A percentile compares a stretch with the other conserved stretches of the same genome.
Conservation (phyloP, 352 stramenopile genomes). For the Peronospora tabacina region DNA sequence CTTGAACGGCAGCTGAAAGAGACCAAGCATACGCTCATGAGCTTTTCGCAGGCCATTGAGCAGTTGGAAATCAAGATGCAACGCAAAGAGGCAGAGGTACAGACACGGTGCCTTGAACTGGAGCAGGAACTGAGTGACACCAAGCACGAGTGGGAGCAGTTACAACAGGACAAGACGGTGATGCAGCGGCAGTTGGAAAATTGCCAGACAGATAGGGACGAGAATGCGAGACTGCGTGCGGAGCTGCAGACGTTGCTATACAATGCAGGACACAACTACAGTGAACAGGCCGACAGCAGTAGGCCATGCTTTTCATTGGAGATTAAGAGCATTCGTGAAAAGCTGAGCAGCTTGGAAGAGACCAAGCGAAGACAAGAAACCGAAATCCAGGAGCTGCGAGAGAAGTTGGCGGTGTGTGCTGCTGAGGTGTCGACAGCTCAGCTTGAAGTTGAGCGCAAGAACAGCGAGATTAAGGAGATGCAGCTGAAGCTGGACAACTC, state of each 20-base stretch:
- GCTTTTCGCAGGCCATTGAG: conserved; percentile 63
- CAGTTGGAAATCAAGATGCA: conserved; percentile 77
- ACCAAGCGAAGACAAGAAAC: conserved; percentile 27
- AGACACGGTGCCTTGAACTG: conserved; percentile 43
- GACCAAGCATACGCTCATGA: conserved; percentile 40
- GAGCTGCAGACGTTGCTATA: conserved; percentile 30
- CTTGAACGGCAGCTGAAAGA: conserved; percentile 55
- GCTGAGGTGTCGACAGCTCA: conserved; percentile 23
- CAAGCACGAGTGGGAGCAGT: conserved; percentile 33
- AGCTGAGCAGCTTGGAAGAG: conserved; percentile 27
- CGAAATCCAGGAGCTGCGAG: conserved; percentile 31
- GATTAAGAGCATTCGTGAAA: conserved; percentile 27
- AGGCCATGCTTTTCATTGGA: conserved; percentile 26
- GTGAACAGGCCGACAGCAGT: conserved; percentile 2
- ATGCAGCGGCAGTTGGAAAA: conserved; percentile 28
- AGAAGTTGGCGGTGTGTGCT: conserved; percentile 23
- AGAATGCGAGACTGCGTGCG: conserved; percentile 33
- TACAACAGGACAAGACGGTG: conserved; percentile 21
- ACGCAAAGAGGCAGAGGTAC: conserved; percentile 54
- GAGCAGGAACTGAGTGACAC: conserved; percentile 46
- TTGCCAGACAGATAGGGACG: conserved; percentile 33
- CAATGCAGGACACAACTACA: conserved; percentile 6
- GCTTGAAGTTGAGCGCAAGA: conserved; percentile 40
- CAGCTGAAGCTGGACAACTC: conserved; percentile 43
- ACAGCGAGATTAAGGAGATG: conserved; percentile 41